Evolutionary conservation across 2,329 filamentous ascomycete genomes (phyloP).

Genomic region (Phymatotrichopsis omnivora): DNA sequence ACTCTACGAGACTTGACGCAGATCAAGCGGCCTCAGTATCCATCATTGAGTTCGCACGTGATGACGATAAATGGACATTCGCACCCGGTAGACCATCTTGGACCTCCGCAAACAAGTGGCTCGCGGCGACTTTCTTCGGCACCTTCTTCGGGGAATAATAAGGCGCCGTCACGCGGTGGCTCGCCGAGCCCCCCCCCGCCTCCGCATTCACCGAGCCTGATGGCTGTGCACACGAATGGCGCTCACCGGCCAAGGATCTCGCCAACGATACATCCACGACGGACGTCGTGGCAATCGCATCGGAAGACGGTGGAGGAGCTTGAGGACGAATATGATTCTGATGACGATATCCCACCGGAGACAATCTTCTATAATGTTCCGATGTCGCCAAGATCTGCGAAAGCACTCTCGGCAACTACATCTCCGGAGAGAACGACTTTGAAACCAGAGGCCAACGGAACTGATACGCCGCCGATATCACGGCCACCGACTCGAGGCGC

Average conservation of each 20-base stretch:
- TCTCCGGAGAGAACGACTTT: constrained; percentile 42
- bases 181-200: constrained; percentile 14
- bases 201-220: not conserved
- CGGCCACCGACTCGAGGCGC: constrained; percentile 21
- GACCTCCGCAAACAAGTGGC: constrained; percentile 14
- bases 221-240: too few relatives aligned
- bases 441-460: constrained; percentile 36
- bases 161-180: constrained; percentile 2
- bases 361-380: constrained; percentile 73
- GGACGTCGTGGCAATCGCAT: constrained; percentile 52
- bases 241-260: too few relatives aligned
- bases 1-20: constrained; percentile 23
- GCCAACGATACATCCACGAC: constrained; percentile 2
- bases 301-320: constrained; percentile 60
- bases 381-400: constrained; percentile 56
- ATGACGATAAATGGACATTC: not conserved
- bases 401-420: constrained; percentile 43
- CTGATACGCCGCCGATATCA: constrained; percentile 37
- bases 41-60: constrained; percentile 15
- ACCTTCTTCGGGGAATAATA: constrained; percentile 1
- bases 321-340: constrained; percentile 64
- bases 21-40: constrained; percentile 19
- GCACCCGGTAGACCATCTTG: constrained; percentile 20
- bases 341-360: constrained; percentile 66
- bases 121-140: constrained; percentile 8